These are phyloP conservation scores for Lipomyces sp. DNA, from an alignment of 805 yeast species.

Conservation along the genomic window DNA sequence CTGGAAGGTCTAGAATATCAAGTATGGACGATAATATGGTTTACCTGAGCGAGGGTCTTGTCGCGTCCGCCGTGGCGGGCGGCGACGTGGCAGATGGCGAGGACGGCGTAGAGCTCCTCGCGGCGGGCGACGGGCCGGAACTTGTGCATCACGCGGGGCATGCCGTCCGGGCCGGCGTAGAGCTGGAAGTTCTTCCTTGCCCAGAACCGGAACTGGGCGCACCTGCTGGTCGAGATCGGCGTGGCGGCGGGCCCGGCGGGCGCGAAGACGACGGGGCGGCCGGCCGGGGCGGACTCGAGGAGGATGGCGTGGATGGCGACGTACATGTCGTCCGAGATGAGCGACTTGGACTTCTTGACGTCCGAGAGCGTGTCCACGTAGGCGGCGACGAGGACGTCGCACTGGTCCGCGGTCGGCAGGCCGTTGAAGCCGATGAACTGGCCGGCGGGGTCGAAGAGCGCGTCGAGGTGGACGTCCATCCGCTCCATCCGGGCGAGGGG, in stretches of 20 bases:
- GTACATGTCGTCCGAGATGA: slow-evolving; percentile 25
- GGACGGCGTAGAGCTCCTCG: slow-evolving; percentile 24
- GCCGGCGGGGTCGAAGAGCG: slow-evolving; percentile 19
- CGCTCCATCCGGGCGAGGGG: background rate
- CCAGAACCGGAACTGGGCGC: slow-evolving; percentile 29
- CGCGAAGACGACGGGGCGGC: slow-evolving; percentile 5
- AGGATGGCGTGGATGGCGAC: slow-evolving; percentile 11
- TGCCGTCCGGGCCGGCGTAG: slow-evolving; percentile 5
- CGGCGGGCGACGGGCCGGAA: slow-evolving; percentile 23
- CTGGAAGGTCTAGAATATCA: background rate
- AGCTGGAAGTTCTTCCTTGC: slow-evolving; percentile 20
- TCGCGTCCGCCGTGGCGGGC: slow-evolving; percentile 28
- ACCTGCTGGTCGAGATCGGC: background rate
- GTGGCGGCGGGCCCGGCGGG: background rate
- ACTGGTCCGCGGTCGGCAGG: slow-evolving; percentile 22
- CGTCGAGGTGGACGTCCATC: slow-evolving; percentile 10
- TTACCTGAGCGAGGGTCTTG: slow-evolving; percentile 22
- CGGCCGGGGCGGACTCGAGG: slow-evolving; percentile 4
- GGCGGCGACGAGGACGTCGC: slow-evolving; percentile 17
- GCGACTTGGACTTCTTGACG: slow-evolving; percentile 24
- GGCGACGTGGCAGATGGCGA: slow-evolving; percentile 17
- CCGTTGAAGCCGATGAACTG: slow-evolving; percentile 24
- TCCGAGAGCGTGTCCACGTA: slow-evolving; percentile 25
- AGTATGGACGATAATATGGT: background rate
- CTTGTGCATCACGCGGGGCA: slow-evolving; percentile 21